These are phyloP conservation scores for Globisporangium iwayamae DNA, from an alignment of 352 stramenopile species.

Conservation along the genomic window DNA sequence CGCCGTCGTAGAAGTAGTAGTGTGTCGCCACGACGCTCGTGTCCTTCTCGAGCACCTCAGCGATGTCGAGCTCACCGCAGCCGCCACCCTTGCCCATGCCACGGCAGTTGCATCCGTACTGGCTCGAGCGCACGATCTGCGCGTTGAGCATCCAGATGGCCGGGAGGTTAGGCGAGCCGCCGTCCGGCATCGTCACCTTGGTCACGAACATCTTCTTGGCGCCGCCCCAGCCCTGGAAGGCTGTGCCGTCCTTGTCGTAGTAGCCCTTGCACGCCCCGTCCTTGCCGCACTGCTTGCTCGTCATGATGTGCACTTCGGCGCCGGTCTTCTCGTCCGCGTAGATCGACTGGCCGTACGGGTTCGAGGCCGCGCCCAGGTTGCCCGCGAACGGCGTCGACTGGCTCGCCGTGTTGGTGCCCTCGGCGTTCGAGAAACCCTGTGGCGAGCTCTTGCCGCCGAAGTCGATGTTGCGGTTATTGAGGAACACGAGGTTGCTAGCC, in stretches of 20 bases:
- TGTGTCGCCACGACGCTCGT: conserved; percentile 19
- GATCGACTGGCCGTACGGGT: conserved; percentile 36
- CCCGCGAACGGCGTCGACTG: conserved; percentile 23
- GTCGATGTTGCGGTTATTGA: conserved; percentile 27
- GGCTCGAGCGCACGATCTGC: conserved; percentile 55
- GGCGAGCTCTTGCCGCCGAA: conserved; percentile 12
- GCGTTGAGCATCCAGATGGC: conserved; percentile 78
- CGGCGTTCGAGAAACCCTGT: conserved; percentile 30
- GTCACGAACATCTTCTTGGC: conserved; percentile 27
- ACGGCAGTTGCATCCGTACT: conserved; percentile 79
- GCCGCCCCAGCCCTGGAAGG: conserved; percentile 22
- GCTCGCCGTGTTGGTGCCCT: conserved; percentile 36
- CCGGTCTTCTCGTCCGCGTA: conserved; percentile 27
- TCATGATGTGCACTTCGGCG: conserved; percentile 29
- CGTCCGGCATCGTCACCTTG: conserved; percentile 25
- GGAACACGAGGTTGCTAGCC: conserved; percentile 27
- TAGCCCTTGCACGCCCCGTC: conserved; percentile 28
- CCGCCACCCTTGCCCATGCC: conserved; percentile 41
- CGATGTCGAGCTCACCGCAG: conserved; percentile 71
- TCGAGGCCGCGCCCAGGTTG: conserved; percentile 26
- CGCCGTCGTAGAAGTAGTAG: conserved; percentile 27
- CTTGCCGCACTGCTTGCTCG: conserved; percentile 45
- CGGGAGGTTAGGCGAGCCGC: conserved; percentile 38
- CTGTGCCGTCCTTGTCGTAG: conserved; percentile 49
- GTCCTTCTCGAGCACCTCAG: conserved; percentile 70